Evolutionary conservation across 2,329 filamentous ascomycete species (phyloP).

Genomic region (Cordyceps cicadae): DNA sequence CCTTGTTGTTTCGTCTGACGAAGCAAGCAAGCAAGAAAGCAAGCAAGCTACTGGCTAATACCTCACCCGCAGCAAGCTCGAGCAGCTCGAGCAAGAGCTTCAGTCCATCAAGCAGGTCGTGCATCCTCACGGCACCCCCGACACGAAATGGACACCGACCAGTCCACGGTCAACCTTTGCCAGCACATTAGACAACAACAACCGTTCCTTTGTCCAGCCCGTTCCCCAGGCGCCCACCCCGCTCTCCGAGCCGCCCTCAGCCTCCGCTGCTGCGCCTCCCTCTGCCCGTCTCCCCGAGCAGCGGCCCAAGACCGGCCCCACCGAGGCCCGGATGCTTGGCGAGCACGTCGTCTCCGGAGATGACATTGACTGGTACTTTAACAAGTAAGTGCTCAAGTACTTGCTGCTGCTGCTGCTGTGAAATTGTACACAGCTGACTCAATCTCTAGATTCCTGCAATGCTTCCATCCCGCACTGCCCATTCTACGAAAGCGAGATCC

Average conservation of each 20-base stretch:
- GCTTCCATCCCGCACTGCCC: slow-evolving; percentile 45
- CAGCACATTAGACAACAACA: slow-evolving; percentile 15
- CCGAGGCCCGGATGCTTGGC: slow-evolving; percentile 36
- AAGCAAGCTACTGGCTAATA: not conserved
- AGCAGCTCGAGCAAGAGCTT: slow-evolving; percentile 47
- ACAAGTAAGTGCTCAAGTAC: slow-evolving; percentile 29
- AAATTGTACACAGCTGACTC: not conserved
- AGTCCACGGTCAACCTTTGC: slow-evolving; percentile 21
- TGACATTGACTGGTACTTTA: slow-evolving; percentile 49
- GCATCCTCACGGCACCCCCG: slow-evolving; percentile 17
- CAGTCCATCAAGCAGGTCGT: slow-evolving; percentile 47
- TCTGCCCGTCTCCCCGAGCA: slow-evolving; percentile 14
- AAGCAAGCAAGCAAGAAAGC: too few species aligned
- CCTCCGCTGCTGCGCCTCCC: slow-evolving; percentile 17
- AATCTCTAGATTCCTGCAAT: slow-evolving; percentile 39
- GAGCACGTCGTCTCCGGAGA: slow-evolving; percentile 41
- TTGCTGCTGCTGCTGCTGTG: too few species aligned
- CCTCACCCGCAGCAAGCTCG: slow-evolving; percentile 40
- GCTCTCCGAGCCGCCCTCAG: slow-evolving; percentile 20
- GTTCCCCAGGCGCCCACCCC: slow-evolving; percentile 18
- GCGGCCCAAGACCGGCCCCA: slow-evolving; percentile 20
- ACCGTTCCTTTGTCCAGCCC: not conserved
- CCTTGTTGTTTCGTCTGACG: not conserved
- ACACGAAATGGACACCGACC: slow-evolving; percentile 21
- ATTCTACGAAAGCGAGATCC: slow-evolving; percentile 41